These are phyloP conservation scores for Naganishia vaughanmartiniae DNA, from an alignment of 768 basidiomycete species.

Conservation along the genomic window DNA sequence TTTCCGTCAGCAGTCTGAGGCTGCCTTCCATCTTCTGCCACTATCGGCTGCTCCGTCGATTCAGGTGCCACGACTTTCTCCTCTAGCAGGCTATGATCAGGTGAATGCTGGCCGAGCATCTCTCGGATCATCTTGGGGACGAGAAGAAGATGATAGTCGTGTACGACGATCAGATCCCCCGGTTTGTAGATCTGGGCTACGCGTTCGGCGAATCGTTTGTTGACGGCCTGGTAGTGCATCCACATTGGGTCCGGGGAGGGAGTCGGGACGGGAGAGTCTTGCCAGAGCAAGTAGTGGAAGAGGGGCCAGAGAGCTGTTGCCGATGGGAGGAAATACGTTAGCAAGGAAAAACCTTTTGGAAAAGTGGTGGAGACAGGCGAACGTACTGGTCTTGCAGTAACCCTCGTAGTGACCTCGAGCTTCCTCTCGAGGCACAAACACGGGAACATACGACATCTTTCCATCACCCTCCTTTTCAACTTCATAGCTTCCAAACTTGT, in stretches of 20 bases:
- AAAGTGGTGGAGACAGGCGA: background rate
- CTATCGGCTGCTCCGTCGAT: constrained; percentile 14
- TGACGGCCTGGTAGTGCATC: constrained; percentile 74
- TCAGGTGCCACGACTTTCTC: constrained; percentile 2
- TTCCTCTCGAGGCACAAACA: constrained; percentile 62
- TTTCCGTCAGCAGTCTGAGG: constrained; percentile 12
- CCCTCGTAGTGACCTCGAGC: constrained; percentile 95
- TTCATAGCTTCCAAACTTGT: constrained; percentile 60
- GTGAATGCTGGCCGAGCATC: constrained; percentile 54
- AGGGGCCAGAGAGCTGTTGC: constrained; percentile 84
- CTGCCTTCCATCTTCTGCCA: constrained; percentile 34
- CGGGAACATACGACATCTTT: constrained; percentile 74
- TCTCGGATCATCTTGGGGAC: constrained; percentile 80
- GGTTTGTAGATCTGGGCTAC: constrained; percentile 75
- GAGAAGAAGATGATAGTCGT: constrained; percentile 95
- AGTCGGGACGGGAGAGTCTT: constrained; percentile 81
- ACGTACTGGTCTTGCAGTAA: constrained; percentile 93
- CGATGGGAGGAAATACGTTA: background rate
- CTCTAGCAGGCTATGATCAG: constrained; percentile 29
- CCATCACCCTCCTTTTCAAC: constrained; percentile 51
- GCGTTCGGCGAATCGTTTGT: constrained; percentile 77
- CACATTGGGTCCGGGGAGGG: constrained; percentile 74
- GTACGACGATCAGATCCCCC: constrained; percentile 75
- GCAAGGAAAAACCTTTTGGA: background rate
- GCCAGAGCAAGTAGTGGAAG: constrained; percentile 98